phyloP scores from a whole-genome alignment of 257 asterid genomes.

The Capsicum chinense region DNA sequence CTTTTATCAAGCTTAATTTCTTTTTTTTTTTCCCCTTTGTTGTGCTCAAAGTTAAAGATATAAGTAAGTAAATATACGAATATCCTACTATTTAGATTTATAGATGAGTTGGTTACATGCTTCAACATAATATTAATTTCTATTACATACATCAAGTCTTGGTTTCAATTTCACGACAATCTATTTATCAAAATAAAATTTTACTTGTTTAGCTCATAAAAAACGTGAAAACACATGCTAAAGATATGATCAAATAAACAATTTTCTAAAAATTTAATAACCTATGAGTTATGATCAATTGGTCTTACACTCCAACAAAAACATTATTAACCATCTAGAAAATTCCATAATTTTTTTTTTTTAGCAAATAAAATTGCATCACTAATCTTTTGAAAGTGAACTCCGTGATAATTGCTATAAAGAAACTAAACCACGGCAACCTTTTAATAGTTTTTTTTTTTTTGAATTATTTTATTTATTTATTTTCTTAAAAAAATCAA shows the following conservation, averaged over 20 bases:
- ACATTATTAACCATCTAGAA: neutral
- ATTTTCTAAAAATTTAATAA: neutral
- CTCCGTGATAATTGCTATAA: neutral
- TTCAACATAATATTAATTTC: too few species aligned
- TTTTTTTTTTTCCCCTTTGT: neutral
- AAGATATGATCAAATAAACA: too few species aligned
- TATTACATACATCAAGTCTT: neutral
- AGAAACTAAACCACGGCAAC: conserved; percentile 13
- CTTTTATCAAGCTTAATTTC: neutral
- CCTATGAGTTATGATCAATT: neutral
- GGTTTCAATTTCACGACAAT: neutral
- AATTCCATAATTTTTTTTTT: neutral
- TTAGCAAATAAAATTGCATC: neutral
- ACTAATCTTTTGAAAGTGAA: neutral
- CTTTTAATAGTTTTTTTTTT: neutral
- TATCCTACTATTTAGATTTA: too few species aligned
- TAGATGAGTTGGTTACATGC: too few species aligned
- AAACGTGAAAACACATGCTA: too few species aligned
- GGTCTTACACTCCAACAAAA: neutral
- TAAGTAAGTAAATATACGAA: too few species aligned
- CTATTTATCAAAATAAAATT: too few species aligned
- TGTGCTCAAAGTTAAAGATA: too few species aligned
- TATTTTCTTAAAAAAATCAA: neutral
- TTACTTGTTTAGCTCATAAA: neutral
- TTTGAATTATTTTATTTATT: neutral